Percentiles rank a stretch among this genome's conserved stretches.
Evolutionary conservation across 1,284 basidiomycete species (phyloP).

Genomic region (Trametes pubescens): DNA sequence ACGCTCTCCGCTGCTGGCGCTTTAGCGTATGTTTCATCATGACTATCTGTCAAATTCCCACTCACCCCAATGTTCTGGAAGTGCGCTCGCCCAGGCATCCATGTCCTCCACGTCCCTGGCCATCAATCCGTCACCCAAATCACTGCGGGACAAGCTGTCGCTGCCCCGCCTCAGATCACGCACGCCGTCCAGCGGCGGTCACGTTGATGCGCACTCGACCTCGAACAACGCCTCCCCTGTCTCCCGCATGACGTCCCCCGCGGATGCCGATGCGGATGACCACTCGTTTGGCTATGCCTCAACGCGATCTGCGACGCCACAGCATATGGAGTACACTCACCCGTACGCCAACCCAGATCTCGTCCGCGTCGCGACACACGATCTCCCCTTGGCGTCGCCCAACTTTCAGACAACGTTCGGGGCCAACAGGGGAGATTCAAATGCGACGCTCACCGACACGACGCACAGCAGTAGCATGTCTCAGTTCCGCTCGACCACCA

Average conservation of each 20-base stretch:
- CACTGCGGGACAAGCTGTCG: constrained; percentile 47
- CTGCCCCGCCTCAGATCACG: constrained; percentile 44
- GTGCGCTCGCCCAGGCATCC: constrained; percentile 64
- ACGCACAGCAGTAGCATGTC: constrained; percentile 47
- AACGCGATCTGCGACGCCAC: constrained; percentile 34
- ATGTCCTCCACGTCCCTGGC: constrained; percentile 61
- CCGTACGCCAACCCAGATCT: constrained; percentile 83
- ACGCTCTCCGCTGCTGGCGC: constrained; percentile 59
- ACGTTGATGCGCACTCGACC: constrained; percentile 26
- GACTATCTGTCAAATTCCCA: constrained; percentile 6
- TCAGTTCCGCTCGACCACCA: constrained; percentile 49
- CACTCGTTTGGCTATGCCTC: constrained; percentile 36
- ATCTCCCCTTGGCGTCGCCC: constrained; percentile 47
- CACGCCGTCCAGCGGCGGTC: constrained; percentile 41
- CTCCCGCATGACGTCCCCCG: constrained; percentile 38
- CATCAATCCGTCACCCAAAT: constrained; percentile 45
- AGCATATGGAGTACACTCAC: constrained; percentile 50
- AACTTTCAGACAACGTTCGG: constrained; percentile 33
- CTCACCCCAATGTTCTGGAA: constrained; percentile 21
- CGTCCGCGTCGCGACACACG: constrained; percentile 42
- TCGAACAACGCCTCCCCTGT: constrained; percentile 37
- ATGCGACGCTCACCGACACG: constrained; percentile 61
- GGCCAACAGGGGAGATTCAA: constrained; percentile 55
- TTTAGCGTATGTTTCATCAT: constrained; percentile 58
- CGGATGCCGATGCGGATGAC: constrained; percentile 33